These are phyloP conservation scores for Nicotiana attenuata DNA, from an alignment of 257 asterid species.

Conservation along the genomic window DNA sequence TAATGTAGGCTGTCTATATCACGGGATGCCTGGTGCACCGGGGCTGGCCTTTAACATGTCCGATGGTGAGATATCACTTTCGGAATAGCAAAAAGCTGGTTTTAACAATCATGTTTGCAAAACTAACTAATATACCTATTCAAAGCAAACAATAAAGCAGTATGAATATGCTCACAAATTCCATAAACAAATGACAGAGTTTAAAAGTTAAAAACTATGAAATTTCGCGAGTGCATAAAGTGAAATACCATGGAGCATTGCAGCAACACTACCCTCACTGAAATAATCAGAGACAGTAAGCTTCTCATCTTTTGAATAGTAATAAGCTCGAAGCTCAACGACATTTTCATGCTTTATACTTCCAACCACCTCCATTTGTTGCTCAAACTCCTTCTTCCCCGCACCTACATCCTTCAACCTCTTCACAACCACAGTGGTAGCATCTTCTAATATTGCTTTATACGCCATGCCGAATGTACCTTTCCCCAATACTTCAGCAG, in stretches of 20 bases:
- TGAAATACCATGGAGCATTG: slow-evolving; percentile 72
- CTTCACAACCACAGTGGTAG: slow-evolving; percentile 81
- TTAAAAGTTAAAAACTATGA: neutral
- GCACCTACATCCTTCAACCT: slow-evolving; percentile 84
- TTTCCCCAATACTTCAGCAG: slow-evolving; percentile 92
- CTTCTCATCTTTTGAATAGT: slow-evolving; percentile 95
- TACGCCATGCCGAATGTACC: slow-evolving; percentile 86
- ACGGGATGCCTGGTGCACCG: no score
- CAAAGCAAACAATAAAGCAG: neutral
- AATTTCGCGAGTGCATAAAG: neutral
- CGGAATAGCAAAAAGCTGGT: neutral
- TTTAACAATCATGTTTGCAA: neutral
- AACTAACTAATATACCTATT: neutral
- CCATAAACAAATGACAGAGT: neutral
- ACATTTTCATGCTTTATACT: slow-evolving; percentile 84
- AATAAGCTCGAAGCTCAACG: slow-evolving; percentile 75
- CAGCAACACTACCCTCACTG: slow-evolving; percentile 74
- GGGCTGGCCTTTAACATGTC: neutral
- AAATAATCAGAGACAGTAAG: slow-evolving; percentile 84
- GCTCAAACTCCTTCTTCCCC: slow-evolving; percentile 89
- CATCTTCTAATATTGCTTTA: slow-evolving; percentile 82
- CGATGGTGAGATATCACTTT: neutral
- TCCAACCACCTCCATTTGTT: slow-evolving; percentile 75
- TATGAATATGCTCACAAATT: neutral
- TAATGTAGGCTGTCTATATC: no score